phyloP scores from a whole-genome alignment of 257 asterid species.

The Cordia subcordata region DNA sequence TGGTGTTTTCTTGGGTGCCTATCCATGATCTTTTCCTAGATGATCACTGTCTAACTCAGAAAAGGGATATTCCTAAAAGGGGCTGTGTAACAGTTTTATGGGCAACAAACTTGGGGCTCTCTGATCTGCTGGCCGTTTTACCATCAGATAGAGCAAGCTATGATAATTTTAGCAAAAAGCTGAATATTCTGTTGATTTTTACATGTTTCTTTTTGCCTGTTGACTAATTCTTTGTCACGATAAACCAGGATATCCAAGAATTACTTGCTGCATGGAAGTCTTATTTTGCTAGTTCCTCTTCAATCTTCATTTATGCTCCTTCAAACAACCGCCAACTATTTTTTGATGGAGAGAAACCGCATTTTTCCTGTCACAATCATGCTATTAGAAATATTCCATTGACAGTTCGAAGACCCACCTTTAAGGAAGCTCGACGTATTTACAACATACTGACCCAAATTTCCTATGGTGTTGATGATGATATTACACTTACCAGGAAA shows the following conservation, averaged over 20 bases:
- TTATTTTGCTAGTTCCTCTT: conserved; percentile 57
- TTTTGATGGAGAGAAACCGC: conserved; percentile 75
- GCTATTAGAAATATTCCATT: conserved; percentile 75
- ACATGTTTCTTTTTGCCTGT: not conserved
- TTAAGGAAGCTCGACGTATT: conserved; percentile 75
- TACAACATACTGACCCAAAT: conserved; percentile 62
- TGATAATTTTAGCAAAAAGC: not conserved
- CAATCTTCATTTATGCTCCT: conserved; percentile 72
- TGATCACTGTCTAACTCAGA: no score
- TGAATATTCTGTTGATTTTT: not conserved
- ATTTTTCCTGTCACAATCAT: conserved; percentile 47
- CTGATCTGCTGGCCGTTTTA: not conserved
- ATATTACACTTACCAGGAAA: conserved; percentile 21
- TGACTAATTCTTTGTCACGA: conserved; percentile 18
- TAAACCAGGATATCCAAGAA: conserved; percentile 76
- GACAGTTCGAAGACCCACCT: conserved; percentile 85
- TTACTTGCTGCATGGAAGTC: conserved; percentile 74
- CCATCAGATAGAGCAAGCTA: not conserved
- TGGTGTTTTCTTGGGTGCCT: no score
- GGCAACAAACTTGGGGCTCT: not conserved
- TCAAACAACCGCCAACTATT: conserved; percentile 74
- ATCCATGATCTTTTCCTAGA: no score
- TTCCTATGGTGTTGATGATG: conserved; percentile 47
- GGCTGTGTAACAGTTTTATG: no score
- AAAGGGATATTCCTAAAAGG: no score